Percentiles rank a stretch among this genome's conserved stretches.
Conservation (phyloP, 2,329 filamentous ascomycete species). For the Simplicillium sp. region DNA sequence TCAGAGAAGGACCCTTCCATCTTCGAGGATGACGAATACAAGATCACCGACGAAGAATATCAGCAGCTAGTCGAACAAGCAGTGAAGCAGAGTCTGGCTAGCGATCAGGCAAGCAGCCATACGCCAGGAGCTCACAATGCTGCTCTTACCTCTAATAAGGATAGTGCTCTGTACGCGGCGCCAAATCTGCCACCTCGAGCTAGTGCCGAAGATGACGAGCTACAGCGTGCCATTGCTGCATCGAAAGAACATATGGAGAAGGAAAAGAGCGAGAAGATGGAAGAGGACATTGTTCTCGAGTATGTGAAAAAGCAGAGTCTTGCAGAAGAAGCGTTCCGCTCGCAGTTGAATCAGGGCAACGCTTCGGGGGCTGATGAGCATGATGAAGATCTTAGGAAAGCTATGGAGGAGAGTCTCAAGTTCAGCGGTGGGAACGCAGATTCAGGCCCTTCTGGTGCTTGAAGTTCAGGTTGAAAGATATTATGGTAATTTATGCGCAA, state of each 20-base stretch:
- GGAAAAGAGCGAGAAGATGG: slow-evolving; percentile 35
- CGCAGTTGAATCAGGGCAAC: slow-evolving; percentile 20
- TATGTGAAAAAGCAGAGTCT: slow-evolving; percentile 72
- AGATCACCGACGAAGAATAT: slow-evolving; percentile 49
- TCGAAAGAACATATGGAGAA: slow-evolving; percentile 33
- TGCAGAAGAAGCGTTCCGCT: slow-evolving; percentile 50
- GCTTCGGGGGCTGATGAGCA: slow-evolving; percentile 23
- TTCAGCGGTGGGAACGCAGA: slow-evolving; percentile 19
- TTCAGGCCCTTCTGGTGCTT: slow-evolving; percentile 16
- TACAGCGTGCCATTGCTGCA: slow-evolving; percentile 35
- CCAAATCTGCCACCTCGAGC: neutral
- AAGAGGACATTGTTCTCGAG: slow-evolving; percentile 67
- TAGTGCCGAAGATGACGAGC: slow-evolving; percentile 26
- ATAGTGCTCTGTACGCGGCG: slow-evolving; percentile 2
- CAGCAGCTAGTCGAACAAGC: slow-evolving; percentile 47
- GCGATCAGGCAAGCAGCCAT: slow-evolving; percentile 7
- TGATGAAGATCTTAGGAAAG: slow-evolving; percentile 46
- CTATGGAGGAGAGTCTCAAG: slow-evolving; percentile 46
- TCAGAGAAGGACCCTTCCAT: slow-evolving; percentile 19
- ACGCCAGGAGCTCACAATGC: slow-evolving; percentile 10
- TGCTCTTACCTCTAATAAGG: neutral
- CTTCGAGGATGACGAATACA: slow-evolving; percentile 29
- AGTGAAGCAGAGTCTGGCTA: slow-evolving; percentile 38
- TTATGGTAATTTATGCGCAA: no score
- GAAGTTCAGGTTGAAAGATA: neutral